phyloP scores from a whole-genome alignment of 768 basidiomycete genomes.

The Tulasnella sp. region DNA sequence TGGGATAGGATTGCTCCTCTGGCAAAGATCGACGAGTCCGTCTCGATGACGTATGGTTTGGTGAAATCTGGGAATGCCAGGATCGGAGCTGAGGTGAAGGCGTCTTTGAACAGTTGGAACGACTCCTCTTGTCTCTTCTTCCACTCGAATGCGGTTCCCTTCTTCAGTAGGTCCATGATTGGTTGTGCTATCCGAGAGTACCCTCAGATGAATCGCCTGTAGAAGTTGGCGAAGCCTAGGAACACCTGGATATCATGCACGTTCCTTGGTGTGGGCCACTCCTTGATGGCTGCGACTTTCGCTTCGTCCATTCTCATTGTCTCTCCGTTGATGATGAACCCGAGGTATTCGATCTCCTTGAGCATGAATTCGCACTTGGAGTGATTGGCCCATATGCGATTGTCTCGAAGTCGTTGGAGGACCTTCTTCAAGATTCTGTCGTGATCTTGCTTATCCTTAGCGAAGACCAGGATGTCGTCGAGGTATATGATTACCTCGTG shows the following conservation, averaged over 20 bases:
- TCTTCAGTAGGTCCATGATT: not conserved
- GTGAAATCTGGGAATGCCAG: not conserved
- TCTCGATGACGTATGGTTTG: not conserved
- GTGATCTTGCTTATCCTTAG: conserved; percentile 12
- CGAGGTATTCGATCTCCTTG: conserved; percentile 1
- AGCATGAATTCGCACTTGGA: not conserved
- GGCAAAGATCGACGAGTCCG: not conserved
- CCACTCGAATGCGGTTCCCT: not conserved
- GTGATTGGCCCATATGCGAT: not conserved
- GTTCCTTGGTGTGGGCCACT: conserved; percentile 22
- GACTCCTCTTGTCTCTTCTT: not conserved
- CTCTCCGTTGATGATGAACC: not conserved
- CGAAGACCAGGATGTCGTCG: conserved; percentile 20
- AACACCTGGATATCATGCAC: conserved; percentile 23
- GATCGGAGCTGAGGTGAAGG: not conserved
- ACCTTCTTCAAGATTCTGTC: not conserved
- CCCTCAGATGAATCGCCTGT: conserved; percentile 23
- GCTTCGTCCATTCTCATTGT: conserved; percentile 20
- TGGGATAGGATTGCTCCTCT: conserved; percentile 5
- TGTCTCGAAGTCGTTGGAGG: not conserved
- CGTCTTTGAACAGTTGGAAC: not conserved
- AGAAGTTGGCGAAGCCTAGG: conserved; percentile 27
- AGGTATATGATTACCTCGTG: conserved; percentile 16
- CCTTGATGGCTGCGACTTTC: conserved; percentile 22
- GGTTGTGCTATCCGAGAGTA: conserved; percentile 17